Evolutionary conservation across 495 filamentous ascomycete species (phyloP), one percentile per base, ranked within the genome.

Genomic region (Tuber umbilicatum): DNA sequence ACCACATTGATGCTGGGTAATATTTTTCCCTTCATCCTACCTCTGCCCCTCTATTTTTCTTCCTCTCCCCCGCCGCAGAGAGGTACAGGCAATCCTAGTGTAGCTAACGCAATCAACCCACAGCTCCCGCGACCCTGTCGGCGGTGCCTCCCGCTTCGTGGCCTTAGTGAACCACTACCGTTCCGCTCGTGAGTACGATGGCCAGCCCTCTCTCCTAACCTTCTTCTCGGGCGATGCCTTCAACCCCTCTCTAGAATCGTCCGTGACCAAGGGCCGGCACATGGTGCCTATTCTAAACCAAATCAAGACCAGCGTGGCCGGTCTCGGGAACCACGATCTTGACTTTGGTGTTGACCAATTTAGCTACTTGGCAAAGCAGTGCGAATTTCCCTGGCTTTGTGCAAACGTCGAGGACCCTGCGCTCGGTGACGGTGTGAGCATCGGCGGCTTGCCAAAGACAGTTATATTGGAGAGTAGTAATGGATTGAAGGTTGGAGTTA

Each of bases 141-240:
- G 94, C 64, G 94, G 94, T 12, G 86, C 89, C 45, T 83, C 91
- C 12, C 88, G 94, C 35, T 97, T 97, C 83, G 89, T 94, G 76
- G 88, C 89, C n/a, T 85, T 95, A 14, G 84, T 88, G 55, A 89
- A 92, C 69, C 84, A 93, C 82, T 97, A 97, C 83, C 88, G 89
- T 35, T 83, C 85, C 3, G 84, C 87, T 70, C 81, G 86, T 19
- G 84, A 83, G 35, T 95, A 88, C 81, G 80, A 84, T 35, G 87
- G 83, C 12, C 90, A 91, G 76, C 86, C 92, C 7, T 83, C 87
- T 23, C 84, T 93, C 17, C 82, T 96, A 14, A 94, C 92, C 10
- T 86, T 97, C 76, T 97, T 97, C 84, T 95, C 92, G 14, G 93
- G 94, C 47, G 94, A 97, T 87, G 92, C 90, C 5, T 97, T 94